Conservation (phyloP, 441 rosid species). For the Sinapis alba region DNA sequence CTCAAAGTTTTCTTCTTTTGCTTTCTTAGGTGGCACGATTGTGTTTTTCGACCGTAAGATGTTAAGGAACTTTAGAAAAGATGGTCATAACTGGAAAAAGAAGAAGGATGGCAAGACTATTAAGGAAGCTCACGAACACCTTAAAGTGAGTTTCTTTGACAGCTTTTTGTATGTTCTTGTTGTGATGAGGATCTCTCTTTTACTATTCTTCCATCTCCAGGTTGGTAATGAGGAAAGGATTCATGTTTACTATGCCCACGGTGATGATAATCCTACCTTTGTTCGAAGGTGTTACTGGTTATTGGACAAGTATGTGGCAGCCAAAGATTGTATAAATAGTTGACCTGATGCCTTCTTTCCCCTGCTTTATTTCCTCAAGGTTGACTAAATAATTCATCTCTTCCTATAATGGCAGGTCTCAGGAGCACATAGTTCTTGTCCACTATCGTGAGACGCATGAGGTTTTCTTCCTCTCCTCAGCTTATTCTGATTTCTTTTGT, state of each 20-base stretch:
- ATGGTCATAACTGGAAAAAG: conserved; percentile 99
- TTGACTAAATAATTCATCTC: not conserved
- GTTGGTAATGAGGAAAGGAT: conserved; percentile 97
- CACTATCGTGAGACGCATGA: conserved; percentile 98
- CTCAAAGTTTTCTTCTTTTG: not conserved
- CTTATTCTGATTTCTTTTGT: conserved; percentile 11
- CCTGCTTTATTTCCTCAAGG: conserved; percentile 2
- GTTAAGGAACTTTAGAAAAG: conserved; percentile 96
- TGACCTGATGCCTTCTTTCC: not conserved
- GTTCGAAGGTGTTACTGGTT: conserved; percentile 99
- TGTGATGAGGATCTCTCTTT: not conserved
- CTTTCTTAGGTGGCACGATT: conserved; percentile 71
- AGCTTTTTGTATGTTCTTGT: not conserved
- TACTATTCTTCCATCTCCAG: conserved; percentile 46
- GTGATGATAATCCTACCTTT: conserved; percentile 83
- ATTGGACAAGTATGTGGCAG: conserved; percentile 85
- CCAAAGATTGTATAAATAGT: not conserved
- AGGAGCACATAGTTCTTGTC: conserved; percentile 96
- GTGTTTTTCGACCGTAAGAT: conserved; percentile 88
- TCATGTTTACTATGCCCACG: conserved; percentile 99
- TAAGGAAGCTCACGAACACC: conserved; percentile 99
- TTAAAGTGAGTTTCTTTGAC: conserved; percentile 56
- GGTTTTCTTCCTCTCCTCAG: conserved; percentile 44
- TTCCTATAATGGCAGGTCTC: conserved; percentile 58
- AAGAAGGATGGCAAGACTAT: conserved; percentile 97